phyloP scores from a whole-genome alignment of 2,329 filamentous ascomycete genomes.

The Fusarium nisikadoi region DNA sequence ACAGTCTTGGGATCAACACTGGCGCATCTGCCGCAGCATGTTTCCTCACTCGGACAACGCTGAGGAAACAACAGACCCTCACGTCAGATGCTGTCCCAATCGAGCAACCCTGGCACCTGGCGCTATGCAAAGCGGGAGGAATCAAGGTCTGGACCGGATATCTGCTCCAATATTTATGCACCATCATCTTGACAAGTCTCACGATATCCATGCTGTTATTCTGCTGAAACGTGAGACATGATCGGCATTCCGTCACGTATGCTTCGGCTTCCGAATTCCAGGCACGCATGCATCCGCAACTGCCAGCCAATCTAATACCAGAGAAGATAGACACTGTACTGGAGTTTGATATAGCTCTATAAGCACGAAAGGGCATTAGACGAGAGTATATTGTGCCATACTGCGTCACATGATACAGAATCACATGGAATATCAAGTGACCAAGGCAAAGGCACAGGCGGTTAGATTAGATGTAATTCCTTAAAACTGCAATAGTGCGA shows the following conservation, averaged over 20 bases:
- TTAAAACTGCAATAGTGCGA: fast-evolving
- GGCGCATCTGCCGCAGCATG: not conserved
- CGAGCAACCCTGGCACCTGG: not conserved
- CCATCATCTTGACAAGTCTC: fast-evolving
- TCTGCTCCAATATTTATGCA: not conserved
- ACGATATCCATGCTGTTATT: not conserved
- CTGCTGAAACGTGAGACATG: not conserved
- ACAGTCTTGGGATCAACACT: not conserved
- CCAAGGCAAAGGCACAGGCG: fast-evolving
- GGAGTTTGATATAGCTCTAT: fast-evolving
- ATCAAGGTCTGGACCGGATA: not conserved
- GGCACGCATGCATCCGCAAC: not conserved
- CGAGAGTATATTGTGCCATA: not conserved
- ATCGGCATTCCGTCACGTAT: not conserved
- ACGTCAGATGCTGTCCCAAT: not conserved
- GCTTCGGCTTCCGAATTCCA: constrained; percentile 15
- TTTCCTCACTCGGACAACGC: not conserved
- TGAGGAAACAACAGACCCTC: not conserved
- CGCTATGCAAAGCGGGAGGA: not conserved
- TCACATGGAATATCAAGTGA: not conserved
- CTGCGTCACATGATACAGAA: not conserved
- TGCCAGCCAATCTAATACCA: not conserved
- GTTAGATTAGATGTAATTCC: fast-evolving
- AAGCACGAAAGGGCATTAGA: not conserved
- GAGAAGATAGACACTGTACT: fast-evolving